Base-by-base conservation (phyloP, 495 filamentous ascomycete species). In the Clavariopsis aquatica region DNA sequence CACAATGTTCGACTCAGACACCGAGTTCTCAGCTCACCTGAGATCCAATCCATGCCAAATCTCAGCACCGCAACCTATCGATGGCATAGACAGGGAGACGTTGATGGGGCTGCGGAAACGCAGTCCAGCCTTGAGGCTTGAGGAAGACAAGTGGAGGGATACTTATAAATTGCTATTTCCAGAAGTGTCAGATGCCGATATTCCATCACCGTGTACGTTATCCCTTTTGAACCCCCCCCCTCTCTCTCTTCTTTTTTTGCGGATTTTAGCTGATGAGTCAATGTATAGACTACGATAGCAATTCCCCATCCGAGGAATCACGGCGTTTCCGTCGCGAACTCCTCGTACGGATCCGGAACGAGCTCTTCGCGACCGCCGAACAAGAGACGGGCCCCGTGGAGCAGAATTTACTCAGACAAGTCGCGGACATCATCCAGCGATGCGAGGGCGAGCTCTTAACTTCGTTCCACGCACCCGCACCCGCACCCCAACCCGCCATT, bases 111-210 rank as follows among this genome's bases (percentile, higher is more conserved):
- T 66, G 1, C 56, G 57, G 2, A 60, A 52, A 23, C 56, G 63
- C 10, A 53, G 45, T 12, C 56, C 63, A 24, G 34, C 63, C 20
- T 38, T 66, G 41, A 29, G 57, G 15, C 63, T 66, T 8, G 63
- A 66, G 28, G 63, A 66, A 28, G 63, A 66, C 49, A 66, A 66
- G 29, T 66, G 63, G 63, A 60, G 57, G 28, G 63, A 66, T 29
- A 51, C 63, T 2, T 66, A 66, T 31, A 31, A 56, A 8, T 12
- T 66, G 3, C 51, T 66, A 0, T 66, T 66, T 51, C 63, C 63
- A 12, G 43, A 54, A 0, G 63, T 66, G 0, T 12, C 29, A 5
- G 38, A 22, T 4, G 49, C 31, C 1, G 63, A 66, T 28, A 66
- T 66, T 15, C 63, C 63, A 2, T 60, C 56, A 7, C 63, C 63